Percentiles rank a stretch among this genome's conserved stretches.
These are phyloP conservation scores for Umbellularia californica DNA, from an alignment of 164 flowering plant genomes.

Conservation along the genomic window DNA sequence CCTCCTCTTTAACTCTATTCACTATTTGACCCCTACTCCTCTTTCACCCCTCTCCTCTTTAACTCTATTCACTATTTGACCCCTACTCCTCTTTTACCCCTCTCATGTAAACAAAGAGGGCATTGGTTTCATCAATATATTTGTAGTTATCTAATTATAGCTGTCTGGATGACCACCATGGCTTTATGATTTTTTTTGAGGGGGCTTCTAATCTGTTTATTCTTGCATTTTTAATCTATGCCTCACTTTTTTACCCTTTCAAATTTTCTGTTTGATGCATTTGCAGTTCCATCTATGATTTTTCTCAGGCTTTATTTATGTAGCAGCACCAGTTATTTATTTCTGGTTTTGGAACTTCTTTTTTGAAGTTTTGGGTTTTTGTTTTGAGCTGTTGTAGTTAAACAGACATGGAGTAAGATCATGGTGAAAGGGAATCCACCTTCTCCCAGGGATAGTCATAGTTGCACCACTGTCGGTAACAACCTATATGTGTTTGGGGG, in stretches of 20 bases:
- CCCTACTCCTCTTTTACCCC: too few species aligned
- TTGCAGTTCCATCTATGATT: not conserved
- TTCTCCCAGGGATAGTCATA: slow-evolving; percentile 88
- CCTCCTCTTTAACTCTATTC: too few species aligned
- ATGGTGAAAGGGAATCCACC: slow-evolving; percentile 77
- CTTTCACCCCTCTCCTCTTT: too few species aligned
- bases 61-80: too few species aligned
- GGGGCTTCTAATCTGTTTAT: too few species aligned
- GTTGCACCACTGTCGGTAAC: slow-evolving; percentile 79
- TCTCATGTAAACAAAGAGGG: too few species aligned
- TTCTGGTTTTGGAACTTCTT: slow-evolving; percentile 1
- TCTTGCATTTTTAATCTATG: not conserved
- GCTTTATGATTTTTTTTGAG: too few species aligned
- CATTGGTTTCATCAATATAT: too few species aligned
- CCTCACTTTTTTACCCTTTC: not conserved
- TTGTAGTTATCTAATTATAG: too few species aligned
- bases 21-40: too few species aligned
- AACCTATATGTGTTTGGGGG: slow-evolving; percentile 93
- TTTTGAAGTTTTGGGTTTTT: not conserved
- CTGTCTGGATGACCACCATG: too few species aligned
- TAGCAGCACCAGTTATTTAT: not conserved
- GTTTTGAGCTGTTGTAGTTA: slow-evolving; percentile 38
- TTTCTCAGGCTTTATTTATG: slow-evolving; percentile 1
- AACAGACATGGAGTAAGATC: slow-evolving; percentile 76
- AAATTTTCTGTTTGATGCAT: not conserved